phyloP scores from a whole-genome alignment of 768 basidiomycete species.

The Chalciporus chontae region DNA sequence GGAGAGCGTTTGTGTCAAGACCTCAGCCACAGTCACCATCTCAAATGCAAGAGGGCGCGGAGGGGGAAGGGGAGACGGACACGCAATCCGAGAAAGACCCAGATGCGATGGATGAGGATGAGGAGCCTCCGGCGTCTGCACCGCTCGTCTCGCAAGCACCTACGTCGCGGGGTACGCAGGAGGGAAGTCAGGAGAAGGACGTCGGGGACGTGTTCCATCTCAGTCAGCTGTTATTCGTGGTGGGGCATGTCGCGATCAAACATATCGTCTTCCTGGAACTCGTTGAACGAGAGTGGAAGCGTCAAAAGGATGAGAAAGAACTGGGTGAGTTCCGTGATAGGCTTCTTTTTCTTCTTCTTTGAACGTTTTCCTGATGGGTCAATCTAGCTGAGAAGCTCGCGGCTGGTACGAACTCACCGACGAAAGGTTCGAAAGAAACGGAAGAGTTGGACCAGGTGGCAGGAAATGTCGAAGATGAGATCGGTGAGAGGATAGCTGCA shows the following conservation, averaged over 20 bases:
- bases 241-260: slow-evolving; percentile 96
- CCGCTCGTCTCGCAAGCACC: slow-evolving; percentile 18
- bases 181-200: slow-evolving; percentile 40
- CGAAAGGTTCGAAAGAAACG: slow-evolving; percentile 48
- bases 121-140: slow-evolving; percentile 29
- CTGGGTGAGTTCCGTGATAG: slow-evolving; percentile 48
- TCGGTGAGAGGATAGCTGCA: slow-evolving; percentile 84
- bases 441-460: slow-evolving; percentile 97
- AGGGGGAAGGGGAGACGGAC: not conserved
- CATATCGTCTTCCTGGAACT: slow-evolving; percentile 96
- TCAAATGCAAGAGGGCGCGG: slow-evolving; percentile 1
- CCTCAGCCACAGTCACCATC: slow-evolving; percentile 10
- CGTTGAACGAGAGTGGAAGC: slow-evolving; percentile 93
- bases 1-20: slow-evolving; percentile 55
- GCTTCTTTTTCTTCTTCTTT: not conserved
- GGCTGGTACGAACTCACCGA: slow-evolving; percentile 33
- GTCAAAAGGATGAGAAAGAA: slow-evolving; percentile 88
- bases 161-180: slow-evolving; percentile 15
- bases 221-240: slow-evolving; percentile 90
- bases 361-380: not conserved
- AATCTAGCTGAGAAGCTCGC: slow-evolving; percentile 58
- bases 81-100: slow-evolving; percentile 32
- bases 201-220: slow-evolving; percentile 82
- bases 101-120: slow-evolving; percentile 50
- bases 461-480: slow-evolving; percentile 97